These are phyloP conservation scores for Cryptosporidium tyzzeri DNA, from an alignment of 169 alveolate species.

Conservation along the genomic window DNA sequence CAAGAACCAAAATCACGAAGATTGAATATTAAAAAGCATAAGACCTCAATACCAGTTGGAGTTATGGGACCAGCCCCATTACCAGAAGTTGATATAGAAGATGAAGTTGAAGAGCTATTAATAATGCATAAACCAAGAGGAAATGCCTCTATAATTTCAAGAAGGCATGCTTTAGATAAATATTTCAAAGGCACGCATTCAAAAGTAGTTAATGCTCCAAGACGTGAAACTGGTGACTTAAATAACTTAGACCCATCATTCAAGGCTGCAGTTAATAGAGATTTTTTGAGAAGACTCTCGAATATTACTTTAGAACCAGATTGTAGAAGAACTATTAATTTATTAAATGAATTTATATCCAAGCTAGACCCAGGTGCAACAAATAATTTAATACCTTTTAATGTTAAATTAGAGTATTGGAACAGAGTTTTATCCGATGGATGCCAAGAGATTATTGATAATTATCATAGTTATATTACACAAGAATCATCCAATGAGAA, in stretches of 20 bases:
- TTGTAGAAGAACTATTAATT: slow-evolving; percentile 27
- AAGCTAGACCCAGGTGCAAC: slow-evolving; percentile 53
- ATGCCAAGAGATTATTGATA: slow-evolving; percentile 42
- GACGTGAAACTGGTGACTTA: slow-evolving; percentile 61
- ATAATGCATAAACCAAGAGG: slow-evolving; percentile 61
- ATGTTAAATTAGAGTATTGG: slow-evolving; percentile 47
- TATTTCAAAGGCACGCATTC: slow-evolving; percentile 56
- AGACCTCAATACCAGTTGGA: slow-evolving; percentile 54
- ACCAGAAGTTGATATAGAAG: slow-evolving; percentile 73
- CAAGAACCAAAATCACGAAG: slow-evolving; percentile 24
- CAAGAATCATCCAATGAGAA: slow-evolving; percentile 57
- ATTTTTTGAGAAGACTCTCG: slow-evolving; percentile 51
- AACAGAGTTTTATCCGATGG: slow-evolving; percentile 28
- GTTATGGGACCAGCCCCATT: slow-evolving; percentile 64
- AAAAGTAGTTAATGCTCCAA: slow-evolving; percentile 67
- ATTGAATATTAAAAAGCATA: not conserved
- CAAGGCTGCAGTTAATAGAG: slow-evolving; percentile 63
- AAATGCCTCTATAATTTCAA: slow-evolving; percentile 36
- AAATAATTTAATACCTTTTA: slow-evolving; percentile 48
- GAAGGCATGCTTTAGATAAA: slow-evolving; percentile 34
- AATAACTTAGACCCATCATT: slow-evolving; percentile 44
- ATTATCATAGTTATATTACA: slow-evolving; percentile 38
- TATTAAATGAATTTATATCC: slow-evolving; percentile 41
- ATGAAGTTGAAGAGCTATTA: slow-evolving; percentile 53
- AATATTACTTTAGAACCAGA: slow-evolving; percentile 43